Evolutionary conservation across 2,329 filamentous ascomycete genomes (phyloP).

Genomic region (Diaporthe sp.): DNA sequence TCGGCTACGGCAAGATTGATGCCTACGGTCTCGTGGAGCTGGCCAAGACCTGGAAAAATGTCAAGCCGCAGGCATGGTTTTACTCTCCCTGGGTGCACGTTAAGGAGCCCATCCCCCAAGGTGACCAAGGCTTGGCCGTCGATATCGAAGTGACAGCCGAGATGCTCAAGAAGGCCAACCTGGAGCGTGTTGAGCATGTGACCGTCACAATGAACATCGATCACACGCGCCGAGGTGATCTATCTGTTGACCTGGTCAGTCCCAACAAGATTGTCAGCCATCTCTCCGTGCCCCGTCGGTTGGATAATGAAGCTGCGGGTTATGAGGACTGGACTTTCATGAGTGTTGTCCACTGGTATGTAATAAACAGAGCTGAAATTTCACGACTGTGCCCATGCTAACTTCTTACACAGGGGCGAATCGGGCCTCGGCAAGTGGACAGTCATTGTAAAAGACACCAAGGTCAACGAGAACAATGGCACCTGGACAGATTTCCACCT

Average conservation of each 20-base stretch:
- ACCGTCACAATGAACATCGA: slow-evolving; percentile 97
- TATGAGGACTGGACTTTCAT: slow-evolving; percentile 99
- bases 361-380: slow-evolving; percentile 31
- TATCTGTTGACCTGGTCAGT: slow-evolving; percentile 92
- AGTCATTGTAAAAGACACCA: slow-evolving; percentile 86
- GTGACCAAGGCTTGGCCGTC: slow-evolving; percentile 80
- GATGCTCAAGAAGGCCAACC: slow-evolving; percentile 83
- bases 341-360: slow-evolving; percentile 95
- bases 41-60: slow-evolving; percentile 85
- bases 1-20: slow-evolving; percentile 95
- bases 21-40: slow-evolving; percentile 85
- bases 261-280: slow-evolving; percentile 85
- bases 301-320: slow-evolving; percentile 74
- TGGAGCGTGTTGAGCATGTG: slow-evolving; percentile 91
- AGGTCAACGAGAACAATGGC: slow-evolving; percentile 80
- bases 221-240: slow-evolving; percentile 86
- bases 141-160: slow-evolving; percentile 84
- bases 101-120: slow-evolving; percentile 86
- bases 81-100: slow-evolving; percentile 95
- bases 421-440: slow-evolving; percentile 90
- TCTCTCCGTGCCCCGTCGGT: slow-evolving; percentile 78
- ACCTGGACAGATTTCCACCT: slow-evolving; percentile 91
- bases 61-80: slow-evolving; percentile 96
- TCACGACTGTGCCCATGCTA: slow-evolving; percentile 39
- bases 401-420: slow-evolving; percentile 76